phyloP scores from a whole-genome alignment of 345 rosid genomes.

The Arabis hirsuta region DNA sequence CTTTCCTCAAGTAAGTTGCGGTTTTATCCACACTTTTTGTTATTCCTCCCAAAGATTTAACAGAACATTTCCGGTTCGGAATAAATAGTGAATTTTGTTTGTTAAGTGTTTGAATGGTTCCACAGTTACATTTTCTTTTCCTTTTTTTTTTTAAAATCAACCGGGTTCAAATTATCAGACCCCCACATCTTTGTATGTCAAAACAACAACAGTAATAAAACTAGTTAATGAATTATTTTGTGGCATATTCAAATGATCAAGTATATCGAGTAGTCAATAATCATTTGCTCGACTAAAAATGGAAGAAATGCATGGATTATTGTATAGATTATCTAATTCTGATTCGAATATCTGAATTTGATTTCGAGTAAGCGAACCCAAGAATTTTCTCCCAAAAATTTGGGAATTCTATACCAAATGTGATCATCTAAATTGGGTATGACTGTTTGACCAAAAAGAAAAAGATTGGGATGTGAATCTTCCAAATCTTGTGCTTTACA shows the following conservation, averaged over 20 bases:
- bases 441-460: too few relatives aligned
- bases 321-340: neutral
- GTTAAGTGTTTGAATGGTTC: slow-evolving; percentile 11
- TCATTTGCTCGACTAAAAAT: neutral
- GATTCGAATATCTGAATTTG: neutral
- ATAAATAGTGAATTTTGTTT: slow-evolving; percentile 7
- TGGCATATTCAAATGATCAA: neutral
- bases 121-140: neutral
- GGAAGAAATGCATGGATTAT: neutral
- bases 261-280: neutral
- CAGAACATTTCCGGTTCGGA: neutral
- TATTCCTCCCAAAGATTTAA: neutral
- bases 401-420: neutral
- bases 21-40: neutral
- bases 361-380: neutral
- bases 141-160: neutral
- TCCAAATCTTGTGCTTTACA: neutral
- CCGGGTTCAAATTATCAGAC: neutral
- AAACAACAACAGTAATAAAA: neutral
- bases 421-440: neutral
- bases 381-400: neutral
- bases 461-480: neutral
- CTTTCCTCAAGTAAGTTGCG: slow-evolving; percentile 71
- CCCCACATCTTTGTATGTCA: too few relatives aligned
- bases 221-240: neutral